These are phyloP conservation scores for Debaryomyces fabryi DNA, from an alignment of 1,139 yeast genomes.

Conservation along the genomic window DNA sequence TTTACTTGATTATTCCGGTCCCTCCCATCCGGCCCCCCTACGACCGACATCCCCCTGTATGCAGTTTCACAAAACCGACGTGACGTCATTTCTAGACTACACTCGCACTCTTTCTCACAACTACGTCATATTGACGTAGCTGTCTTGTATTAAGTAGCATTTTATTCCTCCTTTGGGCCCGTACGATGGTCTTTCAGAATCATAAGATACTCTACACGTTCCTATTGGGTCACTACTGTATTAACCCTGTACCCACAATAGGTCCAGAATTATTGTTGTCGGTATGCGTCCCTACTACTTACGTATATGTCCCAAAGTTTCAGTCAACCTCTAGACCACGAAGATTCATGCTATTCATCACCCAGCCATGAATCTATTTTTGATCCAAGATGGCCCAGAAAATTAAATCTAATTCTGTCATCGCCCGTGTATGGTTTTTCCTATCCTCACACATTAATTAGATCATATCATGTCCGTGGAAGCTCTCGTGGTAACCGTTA, in stretches of 20 bases:
- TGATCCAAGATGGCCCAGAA: background rate
- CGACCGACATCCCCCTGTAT: background rate
- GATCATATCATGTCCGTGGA: background rate
- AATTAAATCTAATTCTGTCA: background rate
- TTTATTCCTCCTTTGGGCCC: background rate
- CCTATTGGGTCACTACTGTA: background rate
- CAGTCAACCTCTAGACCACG: background rate
- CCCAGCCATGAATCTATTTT: no score
- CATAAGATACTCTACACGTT: slow-evolving; percentile 2
- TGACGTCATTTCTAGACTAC: background rate
- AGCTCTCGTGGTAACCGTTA: background rate
- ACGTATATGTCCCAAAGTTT: background rate
- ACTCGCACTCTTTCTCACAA: background rate
- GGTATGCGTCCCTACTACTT: background rate
- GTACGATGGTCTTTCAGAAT: background rate
- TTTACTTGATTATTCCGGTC: background rate
- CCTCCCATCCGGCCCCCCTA: background rate
- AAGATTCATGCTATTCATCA: background rate
- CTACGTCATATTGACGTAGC: slow-evolving; percentile 7
- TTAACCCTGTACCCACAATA: background rate
- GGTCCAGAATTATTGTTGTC: background rate
- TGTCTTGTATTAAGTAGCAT: background rate
- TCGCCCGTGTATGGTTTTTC: background rate
- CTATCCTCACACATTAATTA: background rate
- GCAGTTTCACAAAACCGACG: background rate